phyloP scores from a whole-genome alignment of 257 asterid genomes.

The Solanum pinnatisectum region DNA sequence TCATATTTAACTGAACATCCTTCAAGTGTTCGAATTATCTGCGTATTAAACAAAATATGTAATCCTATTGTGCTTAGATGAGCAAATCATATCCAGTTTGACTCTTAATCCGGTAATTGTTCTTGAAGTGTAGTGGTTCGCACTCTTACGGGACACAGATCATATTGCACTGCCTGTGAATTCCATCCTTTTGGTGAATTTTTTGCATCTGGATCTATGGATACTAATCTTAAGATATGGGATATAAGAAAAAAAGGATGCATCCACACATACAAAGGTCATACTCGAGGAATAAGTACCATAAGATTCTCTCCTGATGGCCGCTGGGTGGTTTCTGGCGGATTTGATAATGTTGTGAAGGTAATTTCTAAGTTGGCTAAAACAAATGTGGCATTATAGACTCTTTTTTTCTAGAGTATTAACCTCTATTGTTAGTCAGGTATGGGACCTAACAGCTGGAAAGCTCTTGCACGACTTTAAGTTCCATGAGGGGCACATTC shows the following conservation, averaged over 20 bases:
- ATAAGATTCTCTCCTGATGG: constrained; percentile 97
- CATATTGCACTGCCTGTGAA: constrained; percentile 93
- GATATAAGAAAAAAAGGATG: constrained; percentile 98
- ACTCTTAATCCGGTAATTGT: constrained; percentile 30
- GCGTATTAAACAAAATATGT: not conserved
- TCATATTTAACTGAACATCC: not conserved
- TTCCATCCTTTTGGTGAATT: constrained; percentile 98
- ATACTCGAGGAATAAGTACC: constrained; percentile 89
- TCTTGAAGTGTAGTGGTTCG: constrained; percentile 85
- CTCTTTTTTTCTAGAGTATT: not conserved
- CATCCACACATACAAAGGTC: constrained; percentile 94
- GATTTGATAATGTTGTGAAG: constrained; percentile 92
- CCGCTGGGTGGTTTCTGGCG: constrained; percentile 99
- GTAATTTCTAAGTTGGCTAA: constrained; percentile 24
- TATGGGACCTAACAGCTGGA: constrained; percentile 99
- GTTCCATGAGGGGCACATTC: constrained; percentile 89
- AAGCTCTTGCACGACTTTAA: constrained; percentile 93
- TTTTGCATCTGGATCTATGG: constrained; percentile 99
- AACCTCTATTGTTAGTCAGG: constrained; percentile 34
- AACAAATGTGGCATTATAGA: not conserved
- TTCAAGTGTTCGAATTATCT: not conserved
- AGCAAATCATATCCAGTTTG: not conserved
- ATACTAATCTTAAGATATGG: constrained; percentile 93
- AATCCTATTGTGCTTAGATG: not conserved
- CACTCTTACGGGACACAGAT: constrained; percentile 94